These are phyloP conservation scores for Apiospora pterosperma DNA, from an alignment of 2,329 filamentous ascomycete genomes.

Conservation along the genomic window DNA sequence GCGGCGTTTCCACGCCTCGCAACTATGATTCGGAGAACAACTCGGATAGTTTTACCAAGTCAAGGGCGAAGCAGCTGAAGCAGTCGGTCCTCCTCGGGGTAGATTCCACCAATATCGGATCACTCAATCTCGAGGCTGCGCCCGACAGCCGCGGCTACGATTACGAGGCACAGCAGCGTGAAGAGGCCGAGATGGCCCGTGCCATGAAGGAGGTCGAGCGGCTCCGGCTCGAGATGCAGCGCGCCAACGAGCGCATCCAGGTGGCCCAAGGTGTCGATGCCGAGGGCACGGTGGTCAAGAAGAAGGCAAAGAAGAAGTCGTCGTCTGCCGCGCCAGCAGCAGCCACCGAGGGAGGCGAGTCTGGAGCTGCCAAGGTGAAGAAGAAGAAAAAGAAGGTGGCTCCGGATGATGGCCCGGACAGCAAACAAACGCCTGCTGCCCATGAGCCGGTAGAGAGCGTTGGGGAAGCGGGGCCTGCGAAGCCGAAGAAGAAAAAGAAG, in stretches of 20 bases:
- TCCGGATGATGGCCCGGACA: constrained; percentile 20
- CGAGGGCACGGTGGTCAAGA: constrained; percentile 64
- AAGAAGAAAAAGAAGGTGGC: constrained; percentile 50
- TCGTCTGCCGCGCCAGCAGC: constrained; percentile 22
- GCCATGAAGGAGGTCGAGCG: constrained; percentile 88
- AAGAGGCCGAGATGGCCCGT: constrained; percentile 84
- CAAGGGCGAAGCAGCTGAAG: constrained; percentile 50
- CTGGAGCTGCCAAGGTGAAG: constrained; percentile 31
- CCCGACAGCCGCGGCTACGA: constrained; percentile 40
- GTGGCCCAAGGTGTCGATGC: constrained; percentile 64
- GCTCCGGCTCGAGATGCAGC: constrained; percentile 83
- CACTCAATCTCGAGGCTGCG: constrained; percentile 64
- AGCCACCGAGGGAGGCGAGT: constrained; percentile 10
- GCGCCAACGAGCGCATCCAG: constrained; percentile 71
- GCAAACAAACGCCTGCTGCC: constrained; percentile 14
- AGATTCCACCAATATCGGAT: constrained; percentile 77
- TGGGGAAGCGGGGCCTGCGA: constrained; percentile 20
- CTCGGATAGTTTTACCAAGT: constrained; percentile 45
- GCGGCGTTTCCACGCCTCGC: constrained; percentile 45
- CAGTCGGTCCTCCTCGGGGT: constrained; percentile 70
- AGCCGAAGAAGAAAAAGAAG: constrained; percentile 48
- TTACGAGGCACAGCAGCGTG: constrained; percentile 64
- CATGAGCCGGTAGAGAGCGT: constrained; percentile 15
- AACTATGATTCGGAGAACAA: constrained; percentile 54
- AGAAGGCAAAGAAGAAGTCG: constrained; percentile 64